Evolutionary conservation across 2,329 filamentous ascomycete genomes (phyloP).

Genomic region (Fusarium pseudocircinatum): DNA sequence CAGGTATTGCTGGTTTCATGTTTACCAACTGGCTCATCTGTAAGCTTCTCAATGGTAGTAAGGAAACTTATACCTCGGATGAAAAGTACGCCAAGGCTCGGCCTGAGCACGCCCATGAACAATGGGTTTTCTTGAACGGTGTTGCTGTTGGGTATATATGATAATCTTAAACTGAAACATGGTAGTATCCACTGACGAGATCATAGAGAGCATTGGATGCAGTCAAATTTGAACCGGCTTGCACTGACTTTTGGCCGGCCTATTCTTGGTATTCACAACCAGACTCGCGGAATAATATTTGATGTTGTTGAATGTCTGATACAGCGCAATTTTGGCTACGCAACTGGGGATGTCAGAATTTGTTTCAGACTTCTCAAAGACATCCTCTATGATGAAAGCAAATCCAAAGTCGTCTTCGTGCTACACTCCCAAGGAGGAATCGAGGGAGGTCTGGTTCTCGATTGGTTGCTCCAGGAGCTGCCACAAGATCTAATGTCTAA

Average conservation of each 20-base stretch:
- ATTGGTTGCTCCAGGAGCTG: constrained; percentile 80
- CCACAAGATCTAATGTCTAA: constrained; percentile 72
- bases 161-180: constrained; percentile 9
- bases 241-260: constrained; percentile 77
- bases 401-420: constrained; percentile 77
- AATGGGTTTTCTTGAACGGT: constrained; percentile 85
- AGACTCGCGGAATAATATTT: constrained; percentile 77
- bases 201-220: constrained; percentile 70
- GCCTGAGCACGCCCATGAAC: constrained; percentile 67
- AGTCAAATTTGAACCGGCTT: constrained; percentile 75
- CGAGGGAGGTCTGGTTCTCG: constrained; percentile 75
- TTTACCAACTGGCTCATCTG: constrained; percentile 62
- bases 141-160: constrained; percentile 66
- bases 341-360: constrained; percentile 72
- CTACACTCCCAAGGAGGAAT: constrained; percentile 83
- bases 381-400: constrained; percentile 67
- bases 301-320: constrained; percentile 81
- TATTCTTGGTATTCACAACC: constrained; percentile 78
- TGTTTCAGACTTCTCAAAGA: constrained; percentile 72
- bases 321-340: constrained; percentile 78
- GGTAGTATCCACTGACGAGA: constrained; percentile 10
- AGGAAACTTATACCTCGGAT: constrained; percentile 61
- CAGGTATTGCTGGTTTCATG: constrained; percentile 56
- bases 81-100: constrained; percentile 60
- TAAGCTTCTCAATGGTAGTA: constrained; percentile 59